phyloP scores from a whole-genome alignment of 163 green algal genomes.

The Picocystis sp. region DNA sequence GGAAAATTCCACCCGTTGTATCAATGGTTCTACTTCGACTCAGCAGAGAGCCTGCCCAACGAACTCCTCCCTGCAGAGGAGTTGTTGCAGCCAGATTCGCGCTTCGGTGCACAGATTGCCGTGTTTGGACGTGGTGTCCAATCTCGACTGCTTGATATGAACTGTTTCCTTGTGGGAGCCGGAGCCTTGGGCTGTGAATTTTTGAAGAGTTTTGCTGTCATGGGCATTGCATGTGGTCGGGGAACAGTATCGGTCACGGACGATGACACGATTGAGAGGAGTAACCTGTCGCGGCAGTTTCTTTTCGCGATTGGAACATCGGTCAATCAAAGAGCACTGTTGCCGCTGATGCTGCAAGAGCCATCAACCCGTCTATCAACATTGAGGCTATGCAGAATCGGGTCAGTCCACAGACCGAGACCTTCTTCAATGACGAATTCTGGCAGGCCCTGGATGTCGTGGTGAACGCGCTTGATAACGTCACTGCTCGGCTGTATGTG shows the following conservation, averaged over 20 bases:
- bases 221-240: conserved; percentile 59
- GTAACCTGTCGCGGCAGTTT: conserved; percentile 91
- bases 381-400: conserved; percentile 78
- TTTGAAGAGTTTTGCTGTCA: conserved; percentile 94
- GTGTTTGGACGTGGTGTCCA: conserved; percentile 60
- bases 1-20: conserved; percentile 91
- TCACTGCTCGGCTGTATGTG: conserved; percentile 92
- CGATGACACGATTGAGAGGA: conserved; percentile 96
- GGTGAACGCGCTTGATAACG: conserved; percentile 96
- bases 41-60: conserved; percentile 61
- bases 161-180: conserved; percentile 86
- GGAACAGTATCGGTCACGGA: conserved; percentile 80
- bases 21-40: conserved; percentile 89
- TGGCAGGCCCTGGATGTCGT: conserved; percentile 78
- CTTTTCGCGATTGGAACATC: conserved; percentile 96
- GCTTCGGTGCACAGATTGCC: conserved; percentile 75
- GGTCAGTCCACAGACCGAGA: conserved; percentile 81
- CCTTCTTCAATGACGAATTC: conserved; percentile 89
- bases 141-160: conserved; percentile 33
- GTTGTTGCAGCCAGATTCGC: conserved; percentile 30
- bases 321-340: conserved; percentile 24
- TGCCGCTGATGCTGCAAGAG: conserved; percentile 39
- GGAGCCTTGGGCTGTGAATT: conserved; percentile 96
- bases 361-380: conserved; percentile 67
- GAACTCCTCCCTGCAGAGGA: conserved; percentile 47